A percentile compares a stretch with the other conserved stretches of the same genome.
phyloP scores from a whole-genome alignment of 371 early-diverging fungal genomes.

The Apophysomyces ossiformis region DNA sequence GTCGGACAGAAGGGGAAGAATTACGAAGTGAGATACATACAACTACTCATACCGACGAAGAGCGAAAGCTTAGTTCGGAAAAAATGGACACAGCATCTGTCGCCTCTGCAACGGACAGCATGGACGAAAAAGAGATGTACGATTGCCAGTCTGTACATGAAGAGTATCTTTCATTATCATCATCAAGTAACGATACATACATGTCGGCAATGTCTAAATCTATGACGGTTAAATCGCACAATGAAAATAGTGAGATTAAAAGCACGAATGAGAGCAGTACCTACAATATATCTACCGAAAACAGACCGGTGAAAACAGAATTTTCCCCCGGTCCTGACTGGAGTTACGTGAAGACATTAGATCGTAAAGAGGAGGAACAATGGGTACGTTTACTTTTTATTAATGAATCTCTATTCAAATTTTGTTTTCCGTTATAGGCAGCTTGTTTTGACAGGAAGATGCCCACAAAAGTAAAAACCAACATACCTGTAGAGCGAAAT shows the following conservation, averaged over 20 bases:
- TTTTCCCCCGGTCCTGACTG: background rate
- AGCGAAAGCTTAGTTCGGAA: too few species aligned
- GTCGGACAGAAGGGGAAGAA: too few species aligned
- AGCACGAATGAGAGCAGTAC: too few species aligned
- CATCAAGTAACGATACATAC: background rate
- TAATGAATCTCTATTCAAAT: background rate
- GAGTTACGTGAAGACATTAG: slow-evolving; percentile 2
- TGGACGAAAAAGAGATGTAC: background rate
- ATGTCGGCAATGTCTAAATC: background rate
- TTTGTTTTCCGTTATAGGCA: background rate
- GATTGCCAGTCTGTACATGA: background rate
- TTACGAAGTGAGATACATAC: too few species aligned
- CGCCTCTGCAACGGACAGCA: background rate
- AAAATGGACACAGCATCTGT: too few species aligned
- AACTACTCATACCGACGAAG: too few species aligned
- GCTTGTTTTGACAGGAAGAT: slow-evolving; percentile 6
- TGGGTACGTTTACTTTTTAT: background rate
- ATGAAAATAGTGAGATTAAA: background rate
- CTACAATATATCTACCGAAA: too few species aligned
- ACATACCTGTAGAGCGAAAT: background rate
- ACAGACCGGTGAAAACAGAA: too few species aligned
- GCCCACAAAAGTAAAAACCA: background rate
- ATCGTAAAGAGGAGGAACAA: too few species aligned
- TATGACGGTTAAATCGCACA: too few species aligned
- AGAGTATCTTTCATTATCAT: background rate